These are phyloP conservation scores for Wickerhamiella infanticola DNA, from an alignment of 1,139 yeast species.

Conservation along the genomic window DNA sequence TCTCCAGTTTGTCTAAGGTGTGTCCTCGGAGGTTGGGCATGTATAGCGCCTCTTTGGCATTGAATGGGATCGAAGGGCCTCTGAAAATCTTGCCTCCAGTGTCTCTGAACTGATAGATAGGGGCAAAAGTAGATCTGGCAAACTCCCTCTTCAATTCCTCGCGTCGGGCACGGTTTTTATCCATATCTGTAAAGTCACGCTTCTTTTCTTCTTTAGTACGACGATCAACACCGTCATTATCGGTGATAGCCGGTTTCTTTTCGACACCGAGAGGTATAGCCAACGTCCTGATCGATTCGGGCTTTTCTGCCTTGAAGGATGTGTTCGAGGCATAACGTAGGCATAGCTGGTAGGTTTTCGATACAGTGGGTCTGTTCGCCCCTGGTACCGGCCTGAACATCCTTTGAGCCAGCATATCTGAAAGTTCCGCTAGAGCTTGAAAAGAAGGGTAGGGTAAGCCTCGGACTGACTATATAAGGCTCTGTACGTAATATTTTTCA, in stretches of 20 bases:
- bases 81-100: slow-evolving; percentile 74
- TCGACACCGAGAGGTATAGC: slow-evolving; percentile 33
- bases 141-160: slow-evolving; percentile 60
- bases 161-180: slow-evolving; percentile 35
- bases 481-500: slow-evolving; percentile 11
- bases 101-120: slow-evolving; percentile 60
- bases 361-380: background rate
- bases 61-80: slow-evolving; percentile 67
- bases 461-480: background rate
- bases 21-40: slow-evolving; percentile 72
- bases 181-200: slow-evolving; percentile 33
- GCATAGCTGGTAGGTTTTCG: too few species aligned
- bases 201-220: slow-evolving; percentile 27
- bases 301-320: slow-evolving; percentile 18
- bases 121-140: slow-evolving; percentile 76
- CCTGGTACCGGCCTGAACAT: background rate
- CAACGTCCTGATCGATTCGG: slow-evolving; percentile 26
- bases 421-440: background rate
- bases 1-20: slow-evolving; percentile 32
- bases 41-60: slow-evolving; percentile 55
- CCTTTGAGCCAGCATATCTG: background rate
- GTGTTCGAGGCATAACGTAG: background rate
- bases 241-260: slow-evolving; percentile 25
- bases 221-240: slow-evolving; percentile 24
- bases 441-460: background rate